A percentile compares a stretch with the other conserved stretches of the same genome.
phyloP scores from a whole-genome alignment of 164 flowering plant genomes.

The Aristolochia contorta region DNA sequence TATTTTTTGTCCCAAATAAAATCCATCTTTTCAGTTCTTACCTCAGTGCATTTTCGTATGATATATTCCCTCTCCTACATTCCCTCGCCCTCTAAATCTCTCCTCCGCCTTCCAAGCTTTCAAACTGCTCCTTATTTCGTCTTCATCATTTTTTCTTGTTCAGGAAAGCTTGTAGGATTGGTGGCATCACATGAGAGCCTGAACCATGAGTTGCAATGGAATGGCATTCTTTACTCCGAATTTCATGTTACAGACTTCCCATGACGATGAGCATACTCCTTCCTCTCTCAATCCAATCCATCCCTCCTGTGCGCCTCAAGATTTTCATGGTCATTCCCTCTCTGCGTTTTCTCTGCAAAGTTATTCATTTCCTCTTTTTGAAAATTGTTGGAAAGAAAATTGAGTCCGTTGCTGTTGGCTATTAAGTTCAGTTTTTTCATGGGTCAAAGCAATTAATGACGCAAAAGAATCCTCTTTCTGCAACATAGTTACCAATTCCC shows the following conservation, averaged over 20 bases:
- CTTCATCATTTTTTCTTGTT: conserved; percentile 10
- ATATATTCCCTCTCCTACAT: conserved; percentile 12
- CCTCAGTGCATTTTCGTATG: conserved; percentile 1
- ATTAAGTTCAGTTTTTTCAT: too few species aligned
- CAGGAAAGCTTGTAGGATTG: conserved; percentile 11
- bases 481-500: too few species aligned
- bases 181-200: conserved; percentile 6
- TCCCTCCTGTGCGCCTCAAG: conserved; percentile 61
- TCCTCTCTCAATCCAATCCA: conserved; percentile 42
- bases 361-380: not conserved
- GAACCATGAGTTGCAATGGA: conserved; percentile 31
- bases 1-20: conserved; percentile 2
- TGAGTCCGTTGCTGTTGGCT: too few species aligned
- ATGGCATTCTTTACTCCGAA: conserved; percentile 87
- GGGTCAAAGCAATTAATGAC: too few species aligned
- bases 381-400: not conserved
- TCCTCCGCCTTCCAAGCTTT: conserved; percentile 3
- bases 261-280: conserved; percentile 35
- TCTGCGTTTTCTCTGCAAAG: not conserved
- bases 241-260: conserved; percentile 70
- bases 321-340: conserved; percentile 52
- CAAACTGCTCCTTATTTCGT: conserved; percentile 6
- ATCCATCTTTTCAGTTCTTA: not conserved
- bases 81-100: conserved; percentile 8
- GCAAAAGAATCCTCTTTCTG: too few species aligned